phyloP scores from a whole-genome alignment of 2,329 filamentous ascomycete genomes.

The Trichoderma citrinoviride region DNA sequence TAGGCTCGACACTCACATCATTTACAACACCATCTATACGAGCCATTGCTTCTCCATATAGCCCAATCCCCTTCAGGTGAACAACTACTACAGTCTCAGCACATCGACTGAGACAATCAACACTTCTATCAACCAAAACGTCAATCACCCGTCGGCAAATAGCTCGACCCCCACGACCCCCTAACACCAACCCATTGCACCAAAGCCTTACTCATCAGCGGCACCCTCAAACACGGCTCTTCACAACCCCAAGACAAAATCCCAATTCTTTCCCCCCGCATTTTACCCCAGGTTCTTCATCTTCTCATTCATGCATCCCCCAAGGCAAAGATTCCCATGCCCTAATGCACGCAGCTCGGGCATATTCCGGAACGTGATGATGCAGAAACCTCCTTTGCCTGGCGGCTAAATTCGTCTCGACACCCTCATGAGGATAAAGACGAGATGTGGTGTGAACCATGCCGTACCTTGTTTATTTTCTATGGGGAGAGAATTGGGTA shows the following conservation, averaged over 20 bases:
- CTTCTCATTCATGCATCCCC: neutral
- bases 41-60: no score
- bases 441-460: no score
- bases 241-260: neutral
- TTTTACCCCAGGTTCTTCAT: neutral
- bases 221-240: neutral
- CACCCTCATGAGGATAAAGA: neutral
- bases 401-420: neutral
- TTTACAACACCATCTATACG: no score
- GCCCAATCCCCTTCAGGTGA: no score
- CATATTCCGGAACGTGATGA: neutral
- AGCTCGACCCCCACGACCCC: neutral
- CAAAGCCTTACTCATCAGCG: neutral
- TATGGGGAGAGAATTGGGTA: neutral
- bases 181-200: neutral
- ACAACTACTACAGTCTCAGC: no score
- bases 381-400: neutral
- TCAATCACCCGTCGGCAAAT: slow-evolving; percentile 7
- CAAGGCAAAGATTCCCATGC: neutral
- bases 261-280: neutral
- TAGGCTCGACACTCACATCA: no score
- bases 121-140: no score
- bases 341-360: neutral
- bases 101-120: no score
- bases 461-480: no score